Base-by-base conservation (phyloP, 2,329 filamentous ascomycete species). In the Claviceps sorghi region DNA sequence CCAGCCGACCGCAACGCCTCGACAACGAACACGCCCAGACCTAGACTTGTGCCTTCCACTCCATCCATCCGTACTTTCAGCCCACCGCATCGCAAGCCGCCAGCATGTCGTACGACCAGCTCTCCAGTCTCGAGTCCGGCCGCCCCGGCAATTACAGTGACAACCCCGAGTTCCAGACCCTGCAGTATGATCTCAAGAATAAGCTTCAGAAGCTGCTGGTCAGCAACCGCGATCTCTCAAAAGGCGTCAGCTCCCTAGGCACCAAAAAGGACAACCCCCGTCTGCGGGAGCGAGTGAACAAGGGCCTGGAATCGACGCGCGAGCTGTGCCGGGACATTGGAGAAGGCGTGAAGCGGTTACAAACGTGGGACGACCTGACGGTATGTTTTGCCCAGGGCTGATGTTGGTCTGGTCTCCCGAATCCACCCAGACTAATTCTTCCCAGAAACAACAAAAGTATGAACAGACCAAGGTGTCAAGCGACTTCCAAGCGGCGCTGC, bases 391-490 rank as follows among this genome's bases (percentile, higher is more conserved):
- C 26, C 26, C 26, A 26, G 5, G 26, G 26, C 26, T 26, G 26
- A 26, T 11, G 44, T 26, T 36, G 44, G 2, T 26, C 7, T n/a
- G 1, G 15, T 22, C 26, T 17, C 17, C 11, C 15, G 13, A 49
- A 19, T 19, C 10, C n/a, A n/a, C 13, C 11, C 13, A 55, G 95
- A 88, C 87, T 19, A 17, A 38, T 38, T 7, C 17, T 38, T 38
- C 17, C 8, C 55, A 95, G 88, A 88, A 91, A 55, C 86, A 88
- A 52, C 93, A 98, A 74, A 94, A 91, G 69, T 97, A 95, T 73
- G 93, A 89, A 22, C 91, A 96, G 63, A 87, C 91, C 60, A 97
- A 97, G 67, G 78, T 98, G 36, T 91, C 88, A 56, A 86, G 88
- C 63, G 90, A 97, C 66, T 96, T 97, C 73, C 86, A 90, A 64